Percentiles rank a stretch among this genome's conserved stretches.
Evolutionary conservation across 176 grass and related monocot species (phyloP).

Genomic region (Typha latifolia): DNA sequence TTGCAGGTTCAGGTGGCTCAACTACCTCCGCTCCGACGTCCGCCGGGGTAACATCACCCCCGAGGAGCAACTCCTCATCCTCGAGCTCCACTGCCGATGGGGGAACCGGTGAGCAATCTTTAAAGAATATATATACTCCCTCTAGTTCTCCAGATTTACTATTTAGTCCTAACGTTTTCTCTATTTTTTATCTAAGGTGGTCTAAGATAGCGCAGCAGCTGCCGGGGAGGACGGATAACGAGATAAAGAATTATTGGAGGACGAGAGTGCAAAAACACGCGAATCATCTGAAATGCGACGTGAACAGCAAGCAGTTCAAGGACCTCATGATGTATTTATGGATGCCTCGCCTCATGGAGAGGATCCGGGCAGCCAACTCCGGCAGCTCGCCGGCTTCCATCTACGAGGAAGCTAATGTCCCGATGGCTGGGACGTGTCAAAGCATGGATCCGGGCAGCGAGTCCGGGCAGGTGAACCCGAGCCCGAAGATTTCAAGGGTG

Average conservation of each 20-base stretch:
- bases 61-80: slow-evolving; percentile 94
- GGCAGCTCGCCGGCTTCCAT: slow-evolving; percentile 13
- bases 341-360: slow-evolving; percentile 90
- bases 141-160: neutral
- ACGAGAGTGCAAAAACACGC: slow-evolving; percentile 15
- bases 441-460: neutral
- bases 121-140: no score
- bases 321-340: slow-evolving; percentile 88
- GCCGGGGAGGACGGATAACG: slow-evolving; percentile 16
- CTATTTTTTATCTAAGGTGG: neutral
- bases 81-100: slow-evolving; percentile 94
- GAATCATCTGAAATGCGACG: slow-evolving; percentile 95
- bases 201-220: slow-evolving; percentile 9
- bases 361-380: slow-evolving; percentile 50
- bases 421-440: slow-evolving; percentile 19
- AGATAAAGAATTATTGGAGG: slow-evolving; percentile 20
- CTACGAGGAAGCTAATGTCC: neutral
- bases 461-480: neutral
- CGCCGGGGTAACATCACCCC: slow-evolving; percentile 92
- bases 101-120: slow-evolving; percentile 50
- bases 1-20: slow-evolving; percentile 93
- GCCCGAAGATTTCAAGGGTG: slow-evolving; percentile 39
- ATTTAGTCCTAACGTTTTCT: neutral
- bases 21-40: slow-evolving; percentile 91
- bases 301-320: slow-evolving; percentile 98